phyloP scores from a whole-genome alignment of 2,329 filamentous ascomycete genomes.

The Whalleya microplaca region DNA sequence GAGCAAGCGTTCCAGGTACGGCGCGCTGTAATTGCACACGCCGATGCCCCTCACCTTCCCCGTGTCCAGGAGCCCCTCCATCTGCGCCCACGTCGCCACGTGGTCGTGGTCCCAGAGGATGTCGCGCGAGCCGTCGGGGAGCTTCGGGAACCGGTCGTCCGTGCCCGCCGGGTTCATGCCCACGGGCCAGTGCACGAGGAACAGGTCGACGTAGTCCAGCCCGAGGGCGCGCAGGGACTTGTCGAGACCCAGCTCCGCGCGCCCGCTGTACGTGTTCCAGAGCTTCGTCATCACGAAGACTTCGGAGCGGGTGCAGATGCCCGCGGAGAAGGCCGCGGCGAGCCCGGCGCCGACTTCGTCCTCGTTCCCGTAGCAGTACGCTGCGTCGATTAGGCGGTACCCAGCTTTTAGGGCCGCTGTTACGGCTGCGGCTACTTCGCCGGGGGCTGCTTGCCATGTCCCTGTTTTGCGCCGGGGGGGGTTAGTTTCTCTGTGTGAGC shows the following conservation, averaged over 20 bases:
- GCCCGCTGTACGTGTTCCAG: constrained; percentile 78
- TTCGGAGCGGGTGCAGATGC: constrained; percentile 73
- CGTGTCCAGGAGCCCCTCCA: constrained; percentile 67
- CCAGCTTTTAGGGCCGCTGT: constrained; percentile 59
- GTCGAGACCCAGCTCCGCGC: constrained; percentile 70
- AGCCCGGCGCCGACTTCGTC: constrained; percentile 80
- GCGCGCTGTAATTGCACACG: constrained; percentile 62
- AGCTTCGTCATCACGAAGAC: constrained; percentile 86
- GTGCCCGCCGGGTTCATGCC: constrained; percentile 79
- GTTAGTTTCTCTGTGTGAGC: constrained; percentile 10
- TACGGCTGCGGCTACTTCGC: constrained; percentile 62
- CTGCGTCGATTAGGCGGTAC: constrained; percentile 69
- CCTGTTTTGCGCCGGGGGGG: constrained; percentile 44
- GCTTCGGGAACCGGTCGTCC: constrained; percentile 75
- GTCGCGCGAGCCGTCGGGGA: constrained; percentile 73
- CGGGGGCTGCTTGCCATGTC: constrained; percentile 66
- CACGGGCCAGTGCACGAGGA: constrained; percentile 82
- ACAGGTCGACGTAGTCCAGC: constrained; percentile 81
- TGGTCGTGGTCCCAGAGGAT: constrained; percentile 71
- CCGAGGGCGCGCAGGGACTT: constrained; percentile 75
- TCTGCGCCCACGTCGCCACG: constrained; percentile 75
- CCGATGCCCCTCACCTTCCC: constrained; percentile 61
- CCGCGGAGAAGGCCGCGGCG: constrained; percentile 70
- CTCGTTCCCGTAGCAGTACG: constrained; percentile 82
- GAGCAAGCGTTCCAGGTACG: constrained; percentile 60